phyloP scores from a whole-genome alignment of 352 stramenopile species.

The Thalassiosira mediterranea region DNA sequence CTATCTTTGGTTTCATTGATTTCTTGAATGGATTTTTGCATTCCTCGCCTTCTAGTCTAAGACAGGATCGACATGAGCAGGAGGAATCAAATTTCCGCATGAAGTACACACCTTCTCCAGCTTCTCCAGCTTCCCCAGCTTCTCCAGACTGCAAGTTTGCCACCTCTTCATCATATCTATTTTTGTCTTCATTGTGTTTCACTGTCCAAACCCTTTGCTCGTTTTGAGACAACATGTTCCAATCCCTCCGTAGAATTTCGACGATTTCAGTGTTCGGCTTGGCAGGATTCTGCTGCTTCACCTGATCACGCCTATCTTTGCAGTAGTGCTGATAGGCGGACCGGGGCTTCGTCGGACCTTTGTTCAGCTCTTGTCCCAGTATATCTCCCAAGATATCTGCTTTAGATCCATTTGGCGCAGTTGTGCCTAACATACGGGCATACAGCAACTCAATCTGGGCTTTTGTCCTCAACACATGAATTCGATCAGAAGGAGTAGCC shows the following conservation, averaged over 20 bases:
- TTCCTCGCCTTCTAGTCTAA: background rate
- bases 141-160: no score
- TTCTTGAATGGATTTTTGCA: background rate
- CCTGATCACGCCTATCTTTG: background rate
- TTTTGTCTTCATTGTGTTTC: background rate
- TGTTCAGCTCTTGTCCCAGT: background rate
- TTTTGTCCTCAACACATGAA: background rate
- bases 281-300: background rate
- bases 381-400: background rate
- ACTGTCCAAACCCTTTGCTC: background rate
- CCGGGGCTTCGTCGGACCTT: background rate
- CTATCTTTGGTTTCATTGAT: background rate
- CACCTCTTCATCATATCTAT: background rate
- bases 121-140: background rate
- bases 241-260: background rate
- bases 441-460: background rate
- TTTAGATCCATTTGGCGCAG: background rate
- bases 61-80: background rate
- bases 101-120: background rate
- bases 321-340: background rate
- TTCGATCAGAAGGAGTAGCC: background rate
- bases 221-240: background rate
- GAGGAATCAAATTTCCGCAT: background rate
- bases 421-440: background rate
- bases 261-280: background rate